phyloP scores from a whole-genome alignment of 78 protist species.

The Dictyostelium firmibasis region DNA sequence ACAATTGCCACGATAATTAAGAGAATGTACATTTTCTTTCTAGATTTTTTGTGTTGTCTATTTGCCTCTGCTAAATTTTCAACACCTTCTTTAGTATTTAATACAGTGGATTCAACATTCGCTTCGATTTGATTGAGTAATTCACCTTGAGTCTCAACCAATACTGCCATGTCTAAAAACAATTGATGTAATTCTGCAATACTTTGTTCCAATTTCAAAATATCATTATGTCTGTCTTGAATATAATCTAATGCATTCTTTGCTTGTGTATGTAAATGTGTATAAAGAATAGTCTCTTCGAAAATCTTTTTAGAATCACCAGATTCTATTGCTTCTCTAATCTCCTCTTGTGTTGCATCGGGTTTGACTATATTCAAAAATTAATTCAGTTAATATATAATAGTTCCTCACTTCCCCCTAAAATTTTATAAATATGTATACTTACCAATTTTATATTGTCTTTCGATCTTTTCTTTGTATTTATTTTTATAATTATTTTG shows the following conservation, averaged over 20 bases:
- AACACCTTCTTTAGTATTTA: constrained; percentile 82
- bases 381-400: no score
- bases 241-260: constrained; percentile 83
- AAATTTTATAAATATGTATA: not conserved
- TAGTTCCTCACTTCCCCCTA: no score
- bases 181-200: constrained; percentile 90
- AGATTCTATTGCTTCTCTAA: constrained; percentile 82
- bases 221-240: constrained; percentile 89
- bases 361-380: constrained; percentile 89
- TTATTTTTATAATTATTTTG: constrained; percentile 84
- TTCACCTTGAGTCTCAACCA: constrained; percentile 90
- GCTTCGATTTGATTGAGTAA: constrained; percentile 85
- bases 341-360: constrained; percentile 89
- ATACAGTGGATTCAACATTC: constrained; percentile 81
- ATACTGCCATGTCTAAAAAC: constrained; percentile 89
- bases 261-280: constrained; percentile 75
- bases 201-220: constrained; percentile 82
- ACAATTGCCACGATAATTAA: constrained; percentile 60
- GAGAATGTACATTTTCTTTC: constrained; percentile 72
- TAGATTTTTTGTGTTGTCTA: constrained; percentile 53
- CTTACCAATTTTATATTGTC: constrained; percentile 86
- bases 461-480: constrained; percentile 85
- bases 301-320: constrained; percentile 77
- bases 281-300: constrained; percentile 78
- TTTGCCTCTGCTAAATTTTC: constrained; percentile 85